Conservation (phyloP, 1,284 basidiomycete genomes). For the Ceratobasidium sp. region DNA sequence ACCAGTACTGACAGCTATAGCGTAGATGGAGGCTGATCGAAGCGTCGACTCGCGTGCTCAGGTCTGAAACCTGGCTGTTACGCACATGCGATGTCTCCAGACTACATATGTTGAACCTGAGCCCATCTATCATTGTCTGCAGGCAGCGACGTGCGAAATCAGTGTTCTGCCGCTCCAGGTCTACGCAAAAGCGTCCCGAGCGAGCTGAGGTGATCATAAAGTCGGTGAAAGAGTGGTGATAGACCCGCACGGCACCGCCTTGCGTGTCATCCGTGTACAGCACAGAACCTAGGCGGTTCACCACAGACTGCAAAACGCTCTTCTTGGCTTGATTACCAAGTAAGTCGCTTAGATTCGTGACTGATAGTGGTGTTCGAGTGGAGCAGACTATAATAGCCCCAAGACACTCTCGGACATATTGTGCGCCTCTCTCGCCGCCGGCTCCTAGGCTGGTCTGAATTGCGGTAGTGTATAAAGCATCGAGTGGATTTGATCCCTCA, state of each 20-base stretch:
- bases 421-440: neutral
- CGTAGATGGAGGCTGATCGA: neutral
- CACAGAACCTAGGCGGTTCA: constrained; percentile 23
- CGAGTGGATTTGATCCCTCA: neutral
- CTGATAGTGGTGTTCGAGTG: constrained; percentile 1
- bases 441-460: neutral
- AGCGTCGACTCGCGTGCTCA: neutral
- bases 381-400: constrained; percentile 20
- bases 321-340: neutral
- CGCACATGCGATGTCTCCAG: constrained; percentile 18
- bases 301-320: neutral
- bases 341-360: constrained; percentile 1
- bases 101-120: constrained; percentile 23
- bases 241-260: constrained; percentile 10
- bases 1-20: constrained; percentile 16
- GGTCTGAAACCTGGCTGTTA: neutral
- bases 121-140: neutral
- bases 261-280: neutral
- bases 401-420: neutral
- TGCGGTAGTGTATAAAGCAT: neutral
- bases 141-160: constrained; percentile 18
- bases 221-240: constrained; percentile 20
- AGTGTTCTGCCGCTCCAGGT: neutral
- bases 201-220: constrained; percentile 3
- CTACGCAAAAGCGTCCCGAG: neutral